These are phyloP conservation scores for Begonia peltatifolia DNA, from an alignment of 306 rosid species.

Conservation along the genomic window DNA sequence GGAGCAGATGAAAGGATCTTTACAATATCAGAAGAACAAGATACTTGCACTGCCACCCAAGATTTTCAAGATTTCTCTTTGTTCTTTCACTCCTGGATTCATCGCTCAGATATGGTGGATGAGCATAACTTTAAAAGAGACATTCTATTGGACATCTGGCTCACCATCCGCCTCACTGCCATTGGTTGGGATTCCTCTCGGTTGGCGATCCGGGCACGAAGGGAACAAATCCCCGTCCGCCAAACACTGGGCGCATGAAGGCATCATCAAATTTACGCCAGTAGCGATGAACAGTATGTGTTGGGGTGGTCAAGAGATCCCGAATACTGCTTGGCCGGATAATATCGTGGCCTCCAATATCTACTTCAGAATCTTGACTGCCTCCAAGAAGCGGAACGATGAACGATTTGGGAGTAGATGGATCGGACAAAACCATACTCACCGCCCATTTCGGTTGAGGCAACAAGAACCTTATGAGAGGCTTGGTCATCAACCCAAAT, in stretches of 20 bases:
- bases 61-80: too few relatives aligned
- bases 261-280: constrained; percentile 87
- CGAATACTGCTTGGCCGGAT: constrained; percentile 52
- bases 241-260: constrained; percentile 90
- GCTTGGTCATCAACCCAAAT: constrained; percentile 86
- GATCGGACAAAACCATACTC: constrained; percentile 37
- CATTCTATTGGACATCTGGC: too few relatives aligned
- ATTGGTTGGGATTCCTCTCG: constrained; percentile 19
- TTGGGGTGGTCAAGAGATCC: constrained; percentile 55
- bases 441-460: constrained; percentile 41
- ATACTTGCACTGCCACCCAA: too few relatives aligned
- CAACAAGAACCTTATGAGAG: constrained; percentile 60
- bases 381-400: constrained; percentile 48
- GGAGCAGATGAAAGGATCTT: too few relatives aligned
- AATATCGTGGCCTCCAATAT: constrained; percentile 17
- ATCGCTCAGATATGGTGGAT: too few relatives aligned
- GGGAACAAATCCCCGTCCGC: constrained; percentile 93
- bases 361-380: constrained; percentile 46
- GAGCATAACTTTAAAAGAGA: too few relatives aligned
- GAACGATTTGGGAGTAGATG: constrained; percentile 44
- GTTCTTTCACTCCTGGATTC: too few relatives aligned
- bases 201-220: constrained; percentile 50
- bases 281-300: constrained; percentile 63
- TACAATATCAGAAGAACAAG: too few relatives aligned
- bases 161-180: constrained; percentile 20